Base-by-base conservation (phyloP, 108 stramenopile species). In the Cyclostephanos invisitatus region DNA sequence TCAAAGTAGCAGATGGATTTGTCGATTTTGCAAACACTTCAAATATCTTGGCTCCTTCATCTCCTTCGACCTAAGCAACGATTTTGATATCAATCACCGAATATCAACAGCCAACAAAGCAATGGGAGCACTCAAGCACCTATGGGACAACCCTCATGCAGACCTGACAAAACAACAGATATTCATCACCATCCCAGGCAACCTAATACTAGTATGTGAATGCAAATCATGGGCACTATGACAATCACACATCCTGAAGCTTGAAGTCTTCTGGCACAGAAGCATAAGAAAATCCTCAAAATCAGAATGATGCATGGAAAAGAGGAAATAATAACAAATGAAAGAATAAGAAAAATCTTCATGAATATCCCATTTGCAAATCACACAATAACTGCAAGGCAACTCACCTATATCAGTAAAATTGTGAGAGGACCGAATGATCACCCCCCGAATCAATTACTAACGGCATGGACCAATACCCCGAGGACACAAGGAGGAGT, bases 161-260 rank as follows among this genome's bases (percentile, higher is more conserved):
- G 32, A 32, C 32, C 32, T 32, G 4, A 32, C 32, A 32, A 32
- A 32, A 70, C 15, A 46, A 27, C 22, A 24, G 1, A 42, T 64
- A 7, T 72, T 51, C 60, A 11, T 62, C 7, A 59, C 70, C 3
- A 70, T 70, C 69, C 69, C 69, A 3, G 42, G 44, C 8, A 70
- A 59, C 28, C 24, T n/a, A n/a, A n/a, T 70, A 18, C 60, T 70
- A 22, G 15, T 70, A 8, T 59, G 58, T 57, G 58, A 57, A 59
- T 70, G 40, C 22, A 55, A 72, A 72, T 46, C 60, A 9, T 64
- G 70, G 70, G 44, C 62, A 3, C 35, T 64, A 18, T 9, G 46
- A 4, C 15, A 48, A 62, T 21, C n/a, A 4, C 36, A 18, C 32
- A 17, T 64, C 4, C 53, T 38, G 0, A 51, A 64, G 36, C 59